Evolutionary conservation across 495 filamentous ascomycete genomes (phyloP), one percentile per base, ranked within the genome.

Genomic region (Hypoxylon perforatum): DNA sequence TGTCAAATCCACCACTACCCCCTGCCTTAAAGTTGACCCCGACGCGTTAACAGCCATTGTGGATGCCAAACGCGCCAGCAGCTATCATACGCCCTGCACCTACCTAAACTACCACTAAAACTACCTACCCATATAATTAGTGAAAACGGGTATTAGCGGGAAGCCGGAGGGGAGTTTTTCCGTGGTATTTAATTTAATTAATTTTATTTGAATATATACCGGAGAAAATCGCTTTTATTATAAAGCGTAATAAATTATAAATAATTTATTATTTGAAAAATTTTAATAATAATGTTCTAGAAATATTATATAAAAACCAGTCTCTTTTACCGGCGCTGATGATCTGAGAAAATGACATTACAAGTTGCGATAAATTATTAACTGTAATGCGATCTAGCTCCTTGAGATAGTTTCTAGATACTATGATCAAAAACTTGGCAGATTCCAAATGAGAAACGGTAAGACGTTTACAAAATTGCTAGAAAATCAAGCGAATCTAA

Each of bases 21-120:
- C 51, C 23, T 25, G 50, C 2, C 38, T n/a, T 9, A 17, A 46
- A 25, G 55, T 56, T 15, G 22, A 7, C 21, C 30, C 42, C 5
- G 28, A 47, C 52, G 44, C 55, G 66, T 66, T 61, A 22, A 57
- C 38, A 21, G 61, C 45, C 60, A 51, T 57, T 23, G 45, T 57
- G 33, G 21, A 35, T 46, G 54, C 45, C 41, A 14, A 41, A 48
- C 58, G 46, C 36, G 52, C 21, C 50, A 55, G 17, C 42, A 46
- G 56, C 46, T 15, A 41, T 54, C 12, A n/a, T 48, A 59, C 18
- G 25, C 15, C 23, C 38, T 18, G 25, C 19, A 50, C 55, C 57
- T 33, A 30, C 11, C 25, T 48, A 65, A 59, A 35, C 10, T 58
- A 58, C 30, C 11, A 35, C 30, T 35, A 5, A 39, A 39, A 39